These are phyloP conservation scores for Bromus sterilis DNA, from an alignment of 176 grass and related monocot genomes.

Conservation along the genomic window DNA sequence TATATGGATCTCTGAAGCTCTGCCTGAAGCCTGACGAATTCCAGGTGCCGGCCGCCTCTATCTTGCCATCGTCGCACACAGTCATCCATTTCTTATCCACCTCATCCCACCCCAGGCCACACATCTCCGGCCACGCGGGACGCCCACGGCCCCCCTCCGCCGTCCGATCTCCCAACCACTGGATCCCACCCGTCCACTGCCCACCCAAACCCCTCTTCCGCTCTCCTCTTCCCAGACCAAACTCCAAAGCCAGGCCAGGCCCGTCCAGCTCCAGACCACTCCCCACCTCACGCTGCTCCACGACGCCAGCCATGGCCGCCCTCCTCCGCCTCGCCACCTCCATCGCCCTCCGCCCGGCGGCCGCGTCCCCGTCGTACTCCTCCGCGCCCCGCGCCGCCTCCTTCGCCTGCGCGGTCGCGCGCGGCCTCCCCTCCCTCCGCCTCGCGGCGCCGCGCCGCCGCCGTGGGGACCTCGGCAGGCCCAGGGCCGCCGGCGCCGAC, in stretches of 20 bases:
- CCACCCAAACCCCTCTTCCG: slow-evolving; percentile 17
- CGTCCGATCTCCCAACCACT: slow-evolving; percentile 5
- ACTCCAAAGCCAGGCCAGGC: slow-evolving; percentile 4
- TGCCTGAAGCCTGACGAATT: neutral
- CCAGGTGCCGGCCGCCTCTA: neutral
- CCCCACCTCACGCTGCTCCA: slow-evolving; percentile 27
- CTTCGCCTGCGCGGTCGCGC: slow-evolving; percentile 14
- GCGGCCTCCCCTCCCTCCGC: slow-evolving; percentile 37
- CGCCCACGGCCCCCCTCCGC: neutral
- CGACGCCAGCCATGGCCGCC: slow-evolving; percentile 24
- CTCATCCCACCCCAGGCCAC: slow-evolving; percentile 27
- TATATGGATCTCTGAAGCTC: neutral
- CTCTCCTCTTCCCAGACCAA: neutral
- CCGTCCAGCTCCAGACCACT: neutral
- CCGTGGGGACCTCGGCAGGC: slow-evolving; percentile 30
- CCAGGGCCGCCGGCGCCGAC: slow-evolving; percentile 9
- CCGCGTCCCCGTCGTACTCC: slow-evolving; percentile 11
- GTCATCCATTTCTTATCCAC: slow-evolving; percentile 42
- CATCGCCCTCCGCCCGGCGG: slow-evolving; percentile 32
- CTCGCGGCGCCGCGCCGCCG: slow-evolving; percentile 28
- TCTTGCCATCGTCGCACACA: neutral
- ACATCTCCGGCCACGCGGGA: slow-evolving; percentile 9
- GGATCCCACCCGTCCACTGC: neutral
- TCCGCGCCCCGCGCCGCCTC: slow-evolving; percentile 12
- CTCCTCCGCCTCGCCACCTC: slow-evolving; percentile 44